phyloP scores from a whole-genome alignment of 176 grass and related monocot species.

The Bothriochloa decipiens region DNA sequence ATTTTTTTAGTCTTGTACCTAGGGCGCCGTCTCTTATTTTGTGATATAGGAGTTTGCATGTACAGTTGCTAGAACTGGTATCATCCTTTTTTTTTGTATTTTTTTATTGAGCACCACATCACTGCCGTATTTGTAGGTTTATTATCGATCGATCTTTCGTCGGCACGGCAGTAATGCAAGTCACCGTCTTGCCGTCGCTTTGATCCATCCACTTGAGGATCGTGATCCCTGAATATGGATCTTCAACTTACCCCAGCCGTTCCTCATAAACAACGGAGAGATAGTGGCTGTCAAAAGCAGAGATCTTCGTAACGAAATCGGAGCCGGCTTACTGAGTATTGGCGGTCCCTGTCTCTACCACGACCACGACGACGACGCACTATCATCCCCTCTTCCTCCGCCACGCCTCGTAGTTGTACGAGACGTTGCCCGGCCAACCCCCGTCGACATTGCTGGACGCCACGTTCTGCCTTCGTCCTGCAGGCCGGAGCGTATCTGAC shows the following conservation, averaged over 20 bases:
- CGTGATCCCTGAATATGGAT: neutral
- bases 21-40: too few relatives aligned
- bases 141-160: neutral
- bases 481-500: neutral
- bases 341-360: constrained; percentile 20
- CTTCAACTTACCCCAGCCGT: constrained; percentile 4
- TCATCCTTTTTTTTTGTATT: too few relatives aligned
- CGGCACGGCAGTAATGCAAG: constrained; percentile 44
- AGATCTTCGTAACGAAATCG: neutral
- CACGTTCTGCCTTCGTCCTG: neutral
- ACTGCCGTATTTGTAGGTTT: neutral
- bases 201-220: constrained; percentile 16
- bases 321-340: neutral
- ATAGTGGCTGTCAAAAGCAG: constrained; percentile 25
- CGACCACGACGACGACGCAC: neutral
- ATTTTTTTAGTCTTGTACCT: too few relatives aligned
- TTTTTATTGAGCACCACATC: too few relatives aligned
- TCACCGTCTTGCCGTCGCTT: neutral
- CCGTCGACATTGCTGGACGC: neutral
- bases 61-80: too few relatives aligned
- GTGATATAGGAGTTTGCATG: too few relatives aligned
- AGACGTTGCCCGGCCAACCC: constrained; percentile 3
- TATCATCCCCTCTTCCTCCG: neutral
- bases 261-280: neutral
- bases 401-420: neutral